phyloP scores from a whole-genome alignment of 306 rosid genomes.

The Begonia masoniana region DNA sequence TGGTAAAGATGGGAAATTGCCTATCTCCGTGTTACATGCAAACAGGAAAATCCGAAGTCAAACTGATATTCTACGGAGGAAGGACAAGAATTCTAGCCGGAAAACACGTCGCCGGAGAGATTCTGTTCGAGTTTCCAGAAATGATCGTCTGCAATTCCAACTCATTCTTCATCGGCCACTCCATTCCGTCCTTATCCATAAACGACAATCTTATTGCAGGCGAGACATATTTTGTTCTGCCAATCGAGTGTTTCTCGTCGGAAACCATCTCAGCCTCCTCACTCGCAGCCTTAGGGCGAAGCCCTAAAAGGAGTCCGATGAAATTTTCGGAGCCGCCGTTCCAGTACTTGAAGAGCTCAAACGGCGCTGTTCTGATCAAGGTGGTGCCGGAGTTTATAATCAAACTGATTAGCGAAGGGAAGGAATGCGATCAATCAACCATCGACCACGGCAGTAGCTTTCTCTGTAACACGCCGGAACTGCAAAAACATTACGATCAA shows the following conservation, averaged over 20 bases:
- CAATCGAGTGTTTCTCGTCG: constrained; percentile 43
- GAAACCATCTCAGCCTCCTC: constrained; percentile 36
- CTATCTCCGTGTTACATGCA: constrained; percentile 32
- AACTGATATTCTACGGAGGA: constrained; percentile 48
- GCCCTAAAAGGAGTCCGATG: constrained; percentile 13
- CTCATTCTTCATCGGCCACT: constrained; percentile 80
- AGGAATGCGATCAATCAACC: not conserved
- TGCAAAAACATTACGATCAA: constrained; percentile 73
- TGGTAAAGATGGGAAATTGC: constrained; percentile 39
- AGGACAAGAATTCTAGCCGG: constrained; percentile 31
- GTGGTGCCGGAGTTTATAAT: constrained; percentile 69
- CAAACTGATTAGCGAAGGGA: constrained; percentile 20
- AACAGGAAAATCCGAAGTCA: constrained; percentile 11
- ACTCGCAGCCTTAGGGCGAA: constrained; percentile 25
- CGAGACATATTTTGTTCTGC: constrained; percentile 77
- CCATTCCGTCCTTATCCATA: constrained; percentile 41
- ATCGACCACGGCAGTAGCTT: not conserved
- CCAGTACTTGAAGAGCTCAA: constrained; percentile 37
- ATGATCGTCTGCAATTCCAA: constrained; percentile 69
- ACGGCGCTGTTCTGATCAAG: constrained; percentile 56
- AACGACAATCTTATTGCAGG: constrained; percentile 53
- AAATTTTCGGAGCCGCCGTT: constrained; percentile 56
- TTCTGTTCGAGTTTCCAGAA: constrained; percentile 80
- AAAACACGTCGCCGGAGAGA: constrained; percentile 61
- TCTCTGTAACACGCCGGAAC: constrained; percentile 81